These are phyloP conservation scores for Daedalea quercina DNA, from an alignment of 768 basidiomycete species.

Conservation along the genomic window DNA sequence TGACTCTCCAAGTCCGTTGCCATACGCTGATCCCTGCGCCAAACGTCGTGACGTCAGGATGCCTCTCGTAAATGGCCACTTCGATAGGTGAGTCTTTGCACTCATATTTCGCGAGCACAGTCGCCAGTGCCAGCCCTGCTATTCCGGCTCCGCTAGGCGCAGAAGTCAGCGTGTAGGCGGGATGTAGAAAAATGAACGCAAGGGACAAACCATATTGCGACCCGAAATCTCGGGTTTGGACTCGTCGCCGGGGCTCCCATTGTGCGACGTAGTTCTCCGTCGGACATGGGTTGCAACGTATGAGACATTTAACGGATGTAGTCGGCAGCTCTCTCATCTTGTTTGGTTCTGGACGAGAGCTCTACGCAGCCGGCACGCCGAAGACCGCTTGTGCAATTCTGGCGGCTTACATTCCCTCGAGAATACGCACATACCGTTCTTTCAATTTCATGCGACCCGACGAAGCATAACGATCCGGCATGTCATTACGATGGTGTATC, in stretches of 20 bases:
- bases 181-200: background rate
- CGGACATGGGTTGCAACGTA: background rate
- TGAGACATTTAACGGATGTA: background rate
- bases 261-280: background rate
- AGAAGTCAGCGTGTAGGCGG: background rate
- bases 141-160: conserved; percentile 24
- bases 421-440: too few relatives aligned
- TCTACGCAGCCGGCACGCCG: too few relatives aligned
- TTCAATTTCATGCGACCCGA: too few relatives aligned
- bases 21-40: conserved; percentile 42
- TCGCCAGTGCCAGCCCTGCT: conserved; percentile 37
- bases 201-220: background rate
- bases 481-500: too few relatives aligned
- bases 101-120: conserved; percentile 28
- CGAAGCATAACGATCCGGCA: too few relatives aligned
- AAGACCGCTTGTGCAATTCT: too few relatives aligned
- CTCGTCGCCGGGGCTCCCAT: background rate
- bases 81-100: conserved; percentile 29
- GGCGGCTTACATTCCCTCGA: too few relatives aligned
- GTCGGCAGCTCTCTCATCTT: background rate
- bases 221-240: conserved; percentile 18
- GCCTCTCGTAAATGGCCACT: conserved; percentile 37
- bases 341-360: too few relatives aligned
- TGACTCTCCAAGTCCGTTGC: conserved; percentile 38
- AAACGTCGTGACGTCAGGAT: conserved; percentile 29